Conservation (phyloP, 768 basidiomycete species). For the Pisolithus orientalis region DNA sequence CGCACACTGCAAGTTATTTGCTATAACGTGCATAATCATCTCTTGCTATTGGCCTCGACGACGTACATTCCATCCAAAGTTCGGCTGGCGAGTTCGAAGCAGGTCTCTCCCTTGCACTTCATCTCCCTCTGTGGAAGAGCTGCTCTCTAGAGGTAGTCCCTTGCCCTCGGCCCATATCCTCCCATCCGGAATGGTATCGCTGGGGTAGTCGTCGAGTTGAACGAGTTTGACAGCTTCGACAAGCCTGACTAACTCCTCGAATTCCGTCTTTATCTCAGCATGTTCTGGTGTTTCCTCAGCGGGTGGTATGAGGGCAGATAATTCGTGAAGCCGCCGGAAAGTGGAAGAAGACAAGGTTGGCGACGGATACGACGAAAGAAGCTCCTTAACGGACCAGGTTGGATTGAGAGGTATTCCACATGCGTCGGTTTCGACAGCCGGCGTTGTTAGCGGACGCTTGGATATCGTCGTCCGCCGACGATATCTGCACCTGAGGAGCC, state of each 20-base stretch:
- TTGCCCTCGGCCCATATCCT: slow-evolving; percentile 36
- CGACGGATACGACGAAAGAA: slow-evolving; percentile 71
- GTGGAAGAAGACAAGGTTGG: slow-evolving; percentile 54
- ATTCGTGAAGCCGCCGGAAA: slow-evolving; percentile 58
- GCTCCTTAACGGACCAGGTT: slow-evolving; percentile 75
- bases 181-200: slow-evolving; percentile 31
- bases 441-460: slow-evolving; percentile 2
- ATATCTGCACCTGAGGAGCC: neutral
- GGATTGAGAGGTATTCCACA: slow-evolving; percentile 60
- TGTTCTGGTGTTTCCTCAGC: slow-evolving; percentile 50
- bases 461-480: neutral
- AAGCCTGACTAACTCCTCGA: slow-evolving; percentile 67
- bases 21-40: slow-evolving; percentile 5
- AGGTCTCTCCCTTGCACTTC: slow-evolving; percentile 38
- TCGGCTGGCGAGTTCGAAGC: slow-evolving; percentile 43
- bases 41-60: slow-evolving; percentile 42
- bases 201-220: slow-evolving; percentile 27
- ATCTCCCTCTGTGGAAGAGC: slow-evolving; percentile 11
- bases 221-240: slow-evolving; percentile 79
- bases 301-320: slow-evolving; percentile 70
- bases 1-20: neutral
- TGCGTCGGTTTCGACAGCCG: slow-evolving; percentile 38
- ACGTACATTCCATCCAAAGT: slow-evolving; percentile 50
- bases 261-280: slow-evolving; percentile 43
- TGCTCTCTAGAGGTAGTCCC: slow-evolving; percentile 25